phyloP scores from a whole-genome alignment of 305 asterid species.

The Ilex paraguariensis region DNA sequence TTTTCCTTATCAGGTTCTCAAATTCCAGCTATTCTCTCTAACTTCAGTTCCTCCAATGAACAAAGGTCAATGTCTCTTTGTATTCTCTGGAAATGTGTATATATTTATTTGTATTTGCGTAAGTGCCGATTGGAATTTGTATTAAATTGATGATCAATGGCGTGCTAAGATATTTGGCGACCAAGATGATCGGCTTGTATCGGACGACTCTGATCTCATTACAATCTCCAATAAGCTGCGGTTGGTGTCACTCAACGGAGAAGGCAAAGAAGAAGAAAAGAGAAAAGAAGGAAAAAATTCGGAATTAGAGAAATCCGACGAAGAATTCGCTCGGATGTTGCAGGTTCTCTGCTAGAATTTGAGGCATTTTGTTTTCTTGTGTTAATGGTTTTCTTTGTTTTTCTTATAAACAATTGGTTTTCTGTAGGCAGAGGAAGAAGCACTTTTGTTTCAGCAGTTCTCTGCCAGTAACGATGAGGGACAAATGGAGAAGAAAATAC shows the following conservation, averaged over 20 bases:
- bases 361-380: background rate
- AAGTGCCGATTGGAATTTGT: too few species aligned
- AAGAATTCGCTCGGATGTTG: constrained; percentile 83
- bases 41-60: too few species aligned
- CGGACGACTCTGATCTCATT: constrained; percentile 60
- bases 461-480: constrained; percentile 49
- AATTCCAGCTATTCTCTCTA: too few species aligned
- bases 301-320: constrained; percentile 53
- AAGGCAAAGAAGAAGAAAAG: constrained; percentile 20
- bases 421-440: constrained; percentile 88
- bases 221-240: constrained; percentile 52
- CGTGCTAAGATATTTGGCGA: constrained; percentile 44
- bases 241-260: constrained; percentile 50
- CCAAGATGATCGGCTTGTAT: constrained; percentile 40
- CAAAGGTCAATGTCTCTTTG: too few species aligned
- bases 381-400: constrained; percentile 8
- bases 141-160: background rate
- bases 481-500: constrained; percentile 61
- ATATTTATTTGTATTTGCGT: too few species aligned
- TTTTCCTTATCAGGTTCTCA: too few species aligned
- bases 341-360: constrained; percentile 42
- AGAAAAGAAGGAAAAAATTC: constrained; percentile 33
- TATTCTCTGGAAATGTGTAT: too few species aligned
- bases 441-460: constrained; percentile 75
- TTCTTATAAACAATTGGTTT: constrained; percentile 11